Base-by-base conservation (phyloP, 148 eudicot species). In the Fagopyrum tataricum region DNA sequence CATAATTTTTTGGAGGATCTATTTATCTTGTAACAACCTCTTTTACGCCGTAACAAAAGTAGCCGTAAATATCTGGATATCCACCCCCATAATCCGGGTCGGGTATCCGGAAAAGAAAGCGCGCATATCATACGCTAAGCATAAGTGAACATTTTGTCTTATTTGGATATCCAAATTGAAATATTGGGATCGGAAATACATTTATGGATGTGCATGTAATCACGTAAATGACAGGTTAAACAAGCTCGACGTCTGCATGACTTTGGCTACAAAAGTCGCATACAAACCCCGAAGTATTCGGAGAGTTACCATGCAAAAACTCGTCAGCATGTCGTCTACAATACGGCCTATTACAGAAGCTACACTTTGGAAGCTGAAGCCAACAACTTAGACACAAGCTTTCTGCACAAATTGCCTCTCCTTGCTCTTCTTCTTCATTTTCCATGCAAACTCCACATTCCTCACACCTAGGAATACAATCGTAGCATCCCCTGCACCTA, bases 401-500 rank as follows among this genome's bases (percentile, higher is more conserved):
- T 43, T 91, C 93, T 21, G 41, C 77, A 70, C 98, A 95, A 23
- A 84, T 76, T 4, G 82, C 79, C 1, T 84, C 91, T 59, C 48
- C 88, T 7, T 43, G 75, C 66, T 88, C 89, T 40, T 85, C 83
- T 14, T 47, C 52, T 7, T 61, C 83, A 17, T 44, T 39, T 7
- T 47, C 78, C 4, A 85, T 49, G 20, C 97, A 91, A 21, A 56
- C 70, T 0, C 92, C 90, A 48, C 98, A 95, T 51, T 84, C 92
- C 40, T 76, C 81, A 48, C 98, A 95, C 87, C 97, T 89, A 0
- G 72, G 64, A 70, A 94, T 75, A 76, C 98, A 94, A 9, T 52
- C 24, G 18, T 40, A 70, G 76, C 98, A 94, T 4, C 91, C 98
- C 7, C 72, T 72, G 62, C 96, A 91, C 42, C 68, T 71, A 12